These are phyloP conservation scores for Fusarium bactridioides DNA, from an alignment of 2,329 filamentous ascomycete genomes.

Conservation along the genomic window DNA sequence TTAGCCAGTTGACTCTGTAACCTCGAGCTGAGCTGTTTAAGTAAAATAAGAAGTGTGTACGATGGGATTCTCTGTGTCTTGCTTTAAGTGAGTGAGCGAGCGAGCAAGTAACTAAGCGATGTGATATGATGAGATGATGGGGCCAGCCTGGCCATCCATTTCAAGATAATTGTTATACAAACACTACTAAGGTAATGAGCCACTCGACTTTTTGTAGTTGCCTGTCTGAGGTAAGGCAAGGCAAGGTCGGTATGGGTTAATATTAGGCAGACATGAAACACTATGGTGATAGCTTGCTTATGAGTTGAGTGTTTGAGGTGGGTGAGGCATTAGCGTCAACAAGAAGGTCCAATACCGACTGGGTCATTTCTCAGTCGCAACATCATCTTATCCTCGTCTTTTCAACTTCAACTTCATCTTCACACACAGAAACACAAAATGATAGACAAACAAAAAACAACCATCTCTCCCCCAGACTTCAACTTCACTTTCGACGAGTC, in stretches of 20 bases:
- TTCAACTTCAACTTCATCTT: background rate
- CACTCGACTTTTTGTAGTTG: background rate
- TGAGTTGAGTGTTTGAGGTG: background rate
- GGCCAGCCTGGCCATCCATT: background rate
- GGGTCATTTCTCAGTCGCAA: background rate
- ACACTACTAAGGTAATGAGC: background rate
- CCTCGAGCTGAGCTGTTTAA: conserved; percentile 15
- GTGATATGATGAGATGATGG: background rate
- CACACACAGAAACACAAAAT: background rate
- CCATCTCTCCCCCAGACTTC: conserved; percentile 1
- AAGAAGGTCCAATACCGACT: background rate
- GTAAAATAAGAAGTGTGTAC: conserved; percentile 14
- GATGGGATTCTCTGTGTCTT: background rate
- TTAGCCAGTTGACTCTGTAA: background rate
- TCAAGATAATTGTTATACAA: background rate
- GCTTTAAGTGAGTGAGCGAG: too few relatives aligned
- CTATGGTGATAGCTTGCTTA: background rate
- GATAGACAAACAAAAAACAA: background rate
- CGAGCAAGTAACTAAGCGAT: background rate
- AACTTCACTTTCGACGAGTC: conserved; percentile 37
- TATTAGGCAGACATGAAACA: conserved; percentile 3
- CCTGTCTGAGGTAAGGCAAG: background rate
- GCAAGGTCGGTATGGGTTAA: background rate
- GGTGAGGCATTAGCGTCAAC: conserved; percentile 6
- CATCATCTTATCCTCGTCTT: background rate